Percentiles rank a stretch among this genome's conserved stretches.
phyloP scores from a whole-genome alignment of 2,329 filamentous ascomycete genomes.

The Xylaria sp. region DNA sequence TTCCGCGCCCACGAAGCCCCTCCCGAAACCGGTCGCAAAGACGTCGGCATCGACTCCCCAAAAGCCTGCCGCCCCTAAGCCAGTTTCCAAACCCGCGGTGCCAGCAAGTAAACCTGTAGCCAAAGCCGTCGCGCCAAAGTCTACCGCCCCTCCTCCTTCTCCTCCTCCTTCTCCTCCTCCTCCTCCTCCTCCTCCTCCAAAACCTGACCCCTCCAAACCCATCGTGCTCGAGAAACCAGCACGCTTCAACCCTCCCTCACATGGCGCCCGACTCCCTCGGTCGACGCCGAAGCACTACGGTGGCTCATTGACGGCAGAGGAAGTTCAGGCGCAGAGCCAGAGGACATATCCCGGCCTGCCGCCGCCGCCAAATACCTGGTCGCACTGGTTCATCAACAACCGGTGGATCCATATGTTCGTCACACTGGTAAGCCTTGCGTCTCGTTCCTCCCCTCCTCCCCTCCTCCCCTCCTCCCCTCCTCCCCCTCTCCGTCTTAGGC shows the following conservation, averaged over 20 bases:
- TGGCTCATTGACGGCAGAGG: constrained; percentile 72
- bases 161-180: constrained; percentile 28
- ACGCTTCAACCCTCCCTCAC: constrained; percentile 92
- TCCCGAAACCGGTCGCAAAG: constrained; percentile 32
- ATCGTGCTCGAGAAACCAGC: constrained; percentile 85
- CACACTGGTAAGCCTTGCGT: constrained; percentile 71
- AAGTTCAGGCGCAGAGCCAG: constrained; percentile 71
- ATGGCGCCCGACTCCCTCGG: constrained; percentile 73
- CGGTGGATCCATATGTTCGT: constrained; percentile 82
- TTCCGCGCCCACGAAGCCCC: constrained; percentile 43
- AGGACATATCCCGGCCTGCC: constrained; percentile 90
- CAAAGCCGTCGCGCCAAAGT: constrained; percentile 28
- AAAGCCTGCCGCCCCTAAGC: not conserved
- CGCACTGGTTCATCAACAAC: constrained; percentile 86
- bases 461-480: not conserved
- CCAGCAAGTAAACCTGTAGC: constrained; percentile 20
- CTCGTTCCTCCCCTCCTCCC: not conserved
- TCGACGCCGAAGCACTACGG: constrained; percentile 75
- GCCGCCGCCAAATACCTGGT: constrained; percentile 82
- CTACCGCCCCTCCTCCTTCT: constrained; percentile 21
- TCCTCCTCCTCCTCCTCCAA: constrained; percentile 18
- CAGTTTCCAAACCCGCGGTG: not conserved
- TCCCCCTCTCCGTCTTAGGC: not conserved
- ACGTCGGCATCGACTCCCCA: constrained; percentile 14
- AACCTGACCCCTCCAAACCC: constrained; percentile 59